These are phyloP conservation scores for Lophiostoma macrostomum DNA, from an alignment of 495 filamentous ascomycete species.

Conservation along the genomic window DNA sequence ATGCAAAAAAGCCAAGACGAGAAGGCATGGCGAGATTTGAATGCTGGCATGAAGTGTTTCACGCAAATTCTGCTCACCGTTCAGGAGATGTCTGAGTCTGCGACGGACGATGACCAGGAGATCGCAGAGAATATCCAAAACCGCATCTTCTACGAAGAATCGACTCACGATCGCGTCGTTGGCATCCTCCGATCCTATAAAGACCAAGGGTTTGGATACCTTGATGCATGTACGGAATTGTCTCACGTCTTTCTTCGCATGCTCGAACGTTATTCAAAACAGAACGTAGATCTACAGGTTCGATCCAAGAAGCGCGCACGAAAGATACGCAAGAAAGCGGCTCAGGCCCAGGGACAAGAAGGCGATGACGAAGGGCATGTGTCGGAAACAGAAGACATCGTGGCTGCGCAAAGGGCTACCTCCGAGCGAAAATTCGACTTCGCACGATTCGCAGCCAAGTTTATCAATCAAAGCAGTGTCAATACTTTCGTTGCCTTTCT, in stretches of 20 bases:
- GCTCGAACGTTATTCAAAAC: constrained; percentile 88
- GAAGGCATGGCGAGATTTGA: constrained; percentile 82
- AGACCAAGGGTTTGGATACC: constrained; percentile 88
- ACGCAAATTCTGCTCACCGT: constrained; percentile 84
- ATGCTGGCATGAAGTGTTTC: constrained; percentile 87
- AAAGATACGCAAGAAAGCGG: constrained; percentile 62
- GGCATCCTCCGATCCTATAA: constrained; percentile 78
- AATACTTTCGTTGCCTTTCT: constrained; percentile 85
- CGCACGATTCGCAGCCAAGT: constrained; percentile 72
- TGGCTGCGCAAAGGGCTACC: constrained; percentile 61
- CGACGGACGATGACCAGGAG: constrained; percentile 88
- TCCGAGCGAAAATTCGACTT: constrained; percentile 95
- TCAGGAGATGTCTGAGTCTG: constrained; percentile 85
- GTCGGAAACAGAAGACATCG: constrained; percentile 69
- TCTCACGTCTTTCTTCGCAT: constrained; percentile 88
- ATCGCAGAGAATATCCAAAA: constrained; percentile 97
- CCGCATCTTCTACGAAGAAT: constrained; percentile 96
- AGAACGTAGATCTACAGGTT: constrained; percentile 89
- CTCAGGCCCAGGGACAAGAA: constrained; percentile 29
- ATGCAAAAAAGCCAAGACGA: constrained; percentile 76
- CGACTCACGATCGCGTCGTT: constrained; percentile 82
- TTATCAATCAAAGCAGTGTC: constrained; percentile 77
- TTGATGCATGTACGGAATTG: constrained; percentile 90
- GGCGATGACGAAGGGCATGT: constrained; percentile 38
- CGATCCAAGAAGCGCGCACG: constrained; percentile 69